Base-by-base conservation (phyloP, 805 yeast genomes). In the Sporopachydermia lactativora region DNA sequence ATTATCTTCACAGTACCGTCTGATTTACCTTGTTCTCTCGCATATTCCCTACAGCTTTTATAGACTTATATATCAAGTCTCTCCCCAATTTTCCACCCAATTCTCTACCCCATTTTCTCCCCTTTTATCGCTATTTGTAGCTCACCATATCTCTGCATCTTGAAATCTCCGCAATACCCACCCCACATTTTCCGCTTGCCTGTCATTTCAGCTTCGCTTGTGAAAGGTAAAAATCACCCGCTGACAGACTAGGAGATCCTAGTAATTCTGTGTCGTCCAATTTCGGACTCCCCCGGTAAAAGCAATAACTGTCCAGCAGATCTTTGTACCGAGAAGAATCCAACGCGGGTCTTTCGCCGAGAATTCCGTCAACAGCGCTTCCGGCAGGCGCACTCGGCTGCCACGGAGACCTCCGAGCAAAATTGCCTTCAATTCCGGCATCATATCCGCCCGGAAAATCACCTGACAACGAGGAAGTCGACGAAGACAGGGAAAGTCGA, bases 241-340 rank as follows among this genome's bases (percentile, higher is more conserved):
- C 31, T 8, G 31, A 24, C n/a, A 24, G 31, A 24, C n/a, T 24
- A 24, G 31, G 31, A n/a, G 31, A 24, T 24, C 31, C 31, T 24
- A 24, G n/a, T n/a, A n/a, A 8, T 8, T 24, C 31, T 8, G 8
- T 8, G n/a, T 24, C 31, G 13, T 24, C 31, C n/a, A 24, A 24
- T 24, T 8, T 24, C n/a, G 31, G 31, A 24, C 31, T 24, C n/a
- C 31, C 31, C 8, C 31, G 18, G 14, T 36, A 36, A 15, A 36
- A 36, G 19, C 39, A 36, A 18, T 36, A 36, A 36, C 39, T 36
- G 14, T 36, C 39, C 19, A 36, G 28, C n/a, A 36, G 18, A 36
- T 36, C 18, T 36, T 18, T 36, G 39, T 36, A 36, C 18, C 6
- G 16, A 11, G 8, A 11, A 11, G 39, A 36, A 36, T 36, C 39